A percentile compares a stretch with the other conserved stretches of the same genome.
phyloP scores from a whole-genome alignment of 306 rosid species.

The Hippophae rhamnoides region DNA sequence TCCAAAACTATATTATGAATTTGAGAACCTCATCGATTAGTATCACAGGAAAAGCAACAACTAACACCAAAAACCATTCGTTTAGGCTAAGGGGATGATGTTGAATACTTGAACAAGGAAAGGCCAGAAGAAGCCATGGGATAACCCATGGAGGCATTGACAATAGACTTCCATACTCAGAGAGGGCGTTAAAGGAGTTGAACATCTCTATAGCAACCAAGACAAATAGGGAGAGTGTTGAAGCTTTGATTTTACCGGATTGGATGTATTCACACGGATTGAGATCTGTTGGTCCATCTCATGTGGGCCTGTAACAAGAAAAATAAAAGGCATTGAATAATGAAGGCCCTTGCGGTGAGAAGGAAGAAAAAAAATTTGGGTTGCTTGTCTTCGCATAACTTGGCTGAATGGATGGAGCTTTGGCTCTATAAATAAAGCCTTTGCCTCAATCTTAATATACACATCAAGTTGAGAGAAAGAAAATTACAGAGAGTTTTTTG shows the following conservation, averaged over 20 bases:
- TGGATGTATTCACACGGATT: slow-evolving; percentile 57
- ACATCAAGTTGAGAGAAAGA: too few relatives aligned
- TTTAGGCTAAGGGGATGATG: slow-evolving; percentile 56
- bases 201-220: slow-evolving; percentile 82
- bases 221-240: slow-evolving; percentile 71
- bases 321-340: too few relatives aligned
- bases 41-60: slow-evolving; percentile 30
- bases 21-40: slow-evolving; percentile 30
- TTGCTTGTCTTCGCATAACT: too few relatives aligned
- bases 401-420: too few relatives aligned
- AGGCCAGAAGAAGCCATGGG: slow-evolving; percentile 75
- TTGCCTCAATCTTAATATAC: too few relatives aligned
- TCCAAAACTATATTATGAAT: not conserved
- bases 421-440: too few relatives aligned
- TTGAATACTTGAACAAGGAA: slow-evolving; percentile 63
- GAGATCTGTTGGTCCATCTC: not conserved
- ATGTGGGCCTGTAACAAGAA: too few relatives aligned
- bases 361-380: too few relatives aligned
- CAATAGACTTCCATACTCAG: slow-evolving; percentile 72
- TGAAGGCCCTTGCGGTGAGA: too few relatives aligned
- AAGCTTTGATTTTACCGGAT: slow-evolving; percentile 62
- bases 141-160: slow-evolving; percentile 88
- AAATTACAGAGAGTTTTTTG: too few relatives aligned
- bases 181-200: slow-evolving; percentile 72
- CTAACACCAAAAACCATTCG: slow-evolving; percentile 38